Evolutionary conservation across 2,329 filamentous ascomycete genomes (phyloP), one percentile per base, ranked within the genome.

Genomic region (Xylariaceae sp.): DNA sequence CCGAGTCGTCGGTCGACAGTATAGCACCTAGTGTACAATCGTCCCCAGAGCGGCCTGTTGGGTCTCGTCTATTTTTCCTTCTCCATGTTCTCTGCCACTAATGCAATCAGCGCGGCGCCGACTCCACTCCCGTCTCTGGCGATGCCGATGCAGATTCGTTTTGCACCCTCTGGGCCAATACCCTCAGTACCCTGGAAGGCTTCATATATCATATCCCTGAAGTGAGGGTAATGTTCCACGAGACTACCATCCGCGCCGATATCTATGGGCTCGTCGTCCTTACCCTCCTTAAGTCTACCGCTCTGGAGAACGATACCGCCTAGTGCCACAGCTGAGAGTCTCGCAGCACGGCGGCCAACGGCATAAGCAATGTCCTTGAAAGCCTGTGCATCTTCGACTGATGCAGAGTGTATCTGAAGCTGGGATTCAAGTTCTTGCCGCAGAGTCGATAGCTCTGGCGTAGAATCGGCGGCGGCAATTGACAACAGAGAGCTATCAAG

Each of bases 111-210:
- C 41, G 94, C 94, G 2, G 94, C 94, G 51, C 94, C 94, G n/a
- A 96, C 89, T 60, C 90, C 94, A 60, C 88, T 94, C 47, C 94
- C 94, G 70, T 99, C 94, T 78, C 96, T 96, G 59, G 94, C 94
- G 67, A 97, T 94, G 27, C 92, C 94, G 66, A 99, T 96, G 54
- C 90, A 81, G 61, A 99, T 88, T 73, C 85, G 88, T 74, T 88
- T 87, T 61, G 95, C 91, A 8, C 91, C 91, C 54, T 80, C 76
- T 45, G 78, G 74, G 3, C 92, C 92, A 64, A 97, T 88, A 58
- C 87, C 84, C 12, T 89, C 80, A 51, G 96, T 84, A 53, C 83
- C 84, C 48, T 84, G 76, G 56, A 97, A 77, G 5, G 89, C 89
- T 68, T 95, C 88, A 59, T 91, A 83, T 59, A 97, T 87, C 76